These are phyloP conservation scores for Aegilops umbellulata DNA, from an alignment of 176 grass and related monocot species.

Conservation along the genomic window DNA sequence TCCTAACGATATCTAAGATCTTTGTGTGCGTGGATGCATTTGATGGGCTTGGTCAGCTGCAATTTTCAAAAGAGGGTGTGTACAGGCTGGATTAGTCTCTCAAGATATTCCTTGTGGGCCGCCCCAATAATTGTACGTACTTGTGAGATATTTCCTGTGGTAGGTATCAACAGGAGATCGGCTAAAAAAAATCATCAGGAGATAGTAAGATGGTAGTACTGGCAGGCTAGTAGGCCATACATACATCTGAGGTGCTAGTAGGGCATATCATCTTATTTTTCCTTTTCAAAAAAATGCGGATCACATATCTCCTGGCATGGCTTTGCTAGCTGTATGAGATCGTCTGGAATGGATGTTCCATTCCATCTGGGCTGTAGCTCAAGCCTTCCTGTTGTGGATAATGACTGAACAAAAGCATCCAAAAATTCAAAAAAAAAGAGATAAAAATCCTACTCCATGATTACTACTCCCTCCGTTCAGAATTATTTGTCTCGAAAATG, in stretches of 20 bases:
- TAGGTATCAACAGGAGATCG: background rate
- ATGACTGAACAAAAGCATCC: background rate
- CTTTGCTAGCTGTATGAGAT: background rate
- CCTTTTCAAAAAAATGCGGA: background rate
- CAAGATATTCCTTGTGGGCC: conserved; percentile 30
- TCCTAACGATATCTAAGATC: background rate
- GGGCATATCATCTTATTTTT: background rate
- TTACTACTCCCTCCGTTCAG: too few relatives aligned
- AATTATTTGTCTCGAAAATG: too few relatives aligned
- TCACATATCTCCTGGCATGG: background rate
- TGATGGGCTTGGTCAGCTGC: background rate
- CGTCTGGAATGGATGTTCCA: background rate
- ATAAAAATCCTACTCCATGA: too few relatives aligned
- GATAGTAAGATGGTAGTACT: too few relatives aligned
- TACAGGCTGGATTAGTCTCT: background rate
- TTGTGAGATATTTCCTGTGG: background rate
- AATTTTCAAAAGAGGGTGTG: background rate
- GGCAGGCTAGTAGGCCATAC: background rate
- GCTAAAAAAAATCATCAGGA: too few relatives aligned
- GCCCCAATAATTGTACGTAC: conserved; percentile 47
- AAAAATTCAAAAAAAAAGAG: too few relatives aligned
- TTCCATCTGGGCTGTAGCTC: background rate
- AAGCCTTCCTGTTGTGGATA: background rate
- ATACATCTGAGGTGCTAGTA: background rate
- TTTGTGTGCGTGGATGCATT: background rate